Evolutionary conservation across 2,329 filamentous ascomycete genomes (phyloP).

Genomic region (Aurifilum marmelostoma): DNA sequence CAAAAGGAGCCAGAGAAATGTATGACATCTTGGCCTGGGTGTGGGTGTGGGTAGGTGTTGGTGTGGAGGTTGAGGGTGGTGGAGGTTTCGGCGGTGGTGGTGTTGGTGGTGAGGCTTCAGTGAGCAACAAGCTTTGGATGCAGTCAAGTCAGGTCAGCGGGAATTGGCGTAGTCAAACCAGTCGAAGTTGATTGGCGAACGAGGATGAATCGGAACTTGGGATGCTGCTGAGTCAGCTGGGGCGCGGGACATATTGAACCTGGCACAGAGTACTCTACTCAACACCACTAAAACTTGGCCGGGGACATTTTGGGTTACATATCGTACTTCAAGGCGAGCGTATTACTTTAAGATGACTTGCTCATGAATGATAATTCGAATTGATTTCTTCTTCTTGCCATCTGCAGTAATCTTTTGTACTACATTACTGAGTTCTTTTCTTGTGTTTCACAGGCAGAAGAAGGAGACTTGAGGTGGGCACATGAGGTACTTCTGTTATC

Average conservation of each 20-base stretch:
- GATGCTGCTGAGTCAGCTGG: slow-evolving; percentile 7
- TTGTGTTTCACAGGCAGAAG: background rate
- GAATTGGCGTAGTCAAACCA: slow-evolving; percentile 15
- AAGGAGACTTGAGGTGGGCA: background rate
- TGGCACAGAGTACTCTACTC: too few species aligned
- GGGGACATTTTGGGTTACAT: background rate
- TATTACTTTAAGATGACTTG: background rate
- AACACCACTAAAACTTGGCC: background rate
- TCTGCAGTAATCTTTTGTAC: background rate
- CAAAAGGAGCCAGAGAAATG: slow-evolving; percentile 73
- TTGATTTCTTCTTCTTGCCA: background rate
- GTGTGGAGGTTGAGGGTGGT: slow-evolving; percentile 27
- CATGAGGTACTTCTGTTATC: background rate
- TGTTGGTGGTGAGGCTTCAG: slow-evolving; percentile 21
- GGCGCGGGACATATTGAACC: background rate
- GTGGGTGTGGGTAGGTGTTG: slow-evolving; percentile 25
- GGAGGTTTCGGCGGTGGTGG: slow-evolving; percentile 32
- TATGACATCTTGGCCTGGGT: slow-evolving; percentile 63
- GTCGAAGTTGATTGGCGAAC: slow-evolving; percentile 3
- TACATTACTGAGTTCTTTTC: background rate
- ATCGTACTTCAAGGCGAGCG: background rate
- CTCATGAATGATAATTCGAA: background rate
- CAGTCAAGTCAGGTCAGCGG: slow-evolving; percentile 17
- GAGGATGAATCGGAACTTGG: slow-evolving; percentile 13
- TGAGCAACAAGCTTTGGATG: slow-evolving; percentile 3